These are phyloP conservation scores for Fonsecaea pedrosoi DNA, from an alignment of 2,329 filamentous ascomycete species.

Conservation along the genomic window DNA sequence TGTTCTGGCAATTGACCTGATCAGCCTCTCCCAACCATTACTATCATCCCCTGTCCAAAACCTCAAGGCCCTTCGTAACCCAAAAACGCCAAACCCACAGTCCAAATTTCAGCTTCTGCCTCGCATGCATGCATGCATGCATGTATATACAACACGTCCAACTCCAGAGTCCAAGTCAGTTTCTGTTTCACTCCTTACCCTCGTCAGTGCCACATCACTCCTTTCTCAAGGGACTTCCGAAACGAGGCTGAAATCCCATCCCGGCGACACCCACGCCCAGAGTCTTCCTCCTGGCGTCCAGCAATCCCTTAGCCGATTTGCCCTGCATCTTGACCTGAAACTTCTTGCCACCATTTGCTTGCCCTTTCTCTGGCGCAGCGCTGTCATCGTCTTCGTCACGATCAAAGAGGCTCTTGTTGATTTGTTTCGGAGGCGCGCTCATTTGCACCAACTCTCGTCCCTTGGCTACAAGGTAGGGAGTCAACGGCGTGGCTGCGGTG, in stretches of 20 bases:
- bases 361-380: constrained; percentile 24
- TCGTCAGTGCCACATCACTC: constrained; percentile 10
- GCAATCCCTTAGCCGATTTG: constrained; percentile 62
- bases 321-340: constrained; percentile 38
- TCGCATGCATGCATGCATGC: too few species aligned
- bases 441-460: constrained; percentile 55
- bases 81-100: not conserved
- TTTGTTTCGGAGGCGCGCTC: constrained; percentile 63
- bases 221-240: constrained; percentile 70
- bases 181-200: not conserved
- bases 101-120: too few species aligned
- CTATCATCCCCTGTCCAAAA: not conserved
- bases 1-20: too few species aligned
- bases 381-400: constrained; percentile 42
- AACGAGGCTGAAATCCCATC: constrained; percentile 76
- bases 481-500: constrained; percentile 33
- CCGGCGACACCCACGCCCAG: constrained; percentile 23
- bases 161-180: not conserved
- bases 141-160: not conserved
- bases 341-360: constrained; percentile 17
- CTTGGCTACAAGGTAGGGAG: constrained; percentile 55
- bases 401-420: constrained; percentile 52
- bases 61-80: not conserved
- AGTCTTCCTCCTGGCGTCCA: constrained; percentile 77
- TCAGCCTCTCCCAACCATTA: not conserved